A percentile compares a stretch with the other conserved stretches of the same genome.
These are phyloP conservation scores for Amniculicola lignicola DNA, from an alignment of 495 filamentous ascomycete species.

Conservation along the genomic window DNA sequence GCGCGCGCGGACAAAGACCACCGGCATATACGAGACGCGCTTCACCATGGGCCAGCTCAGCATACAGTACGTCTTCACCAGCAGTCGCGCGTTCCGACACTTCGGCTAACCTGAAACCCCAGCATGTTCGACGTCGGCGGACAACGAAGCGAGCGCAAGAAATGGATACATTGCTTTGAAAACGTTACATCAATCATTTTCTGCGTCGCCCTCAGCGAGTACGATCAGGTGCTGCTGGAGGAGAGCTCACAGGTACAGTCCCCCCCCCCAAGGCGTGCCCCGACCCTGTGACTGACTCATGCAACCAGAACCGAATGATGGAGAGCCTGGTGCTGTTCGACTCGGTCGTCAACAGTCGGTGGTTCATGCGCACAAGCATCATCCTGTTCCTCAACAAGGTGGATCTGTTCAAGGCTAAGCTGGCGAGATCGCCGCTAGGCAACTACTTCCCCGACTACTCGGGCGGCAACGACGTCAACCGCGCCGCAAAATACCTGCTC, in stretches of 20 bases:
- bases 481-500: conserved; percentile 93
- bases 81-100: background rate
- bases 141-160: conserved; percentile 94
- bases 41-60: conserved; percentile 98
- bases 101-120: conserved; percentile 28
- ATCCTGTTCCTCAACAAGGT: conserved; percentile 99
- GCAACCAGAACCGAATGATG: conserved; percentile 91
- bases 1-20: conserved; percentile 96
- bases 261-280: background rate
- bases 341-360: conserved; percentile 96
- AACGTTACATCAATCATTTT: conserved; percentile 99
- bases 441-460: conserved; percentile 98
- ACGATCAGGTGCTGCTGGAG: conserved; percentile 94
- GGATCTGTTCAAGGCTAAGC: conserved; percentile 92
- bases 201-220: conserved; percentile 96
- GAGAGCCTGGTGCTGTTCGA: conserved; percentile 96
- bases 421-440: conserved; percentile 79
- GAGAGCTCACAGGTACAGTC: conserved; percentile 85
- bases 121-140: conserved; percentile 99
- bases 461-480: conserved; percentile 94
- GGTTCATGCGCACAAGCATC: conserved; percentile 98
- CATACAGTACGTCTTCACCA: conserved; percentile 74
- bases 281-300: conserved; percentile 26
- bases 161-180: conserved; percentile 99
- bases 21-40: conserved; percentile 96